Evolutionary conservation across 768 basidiomycete genomes (phyloP).

Genomic region (Leccinum rimulosum): DNA sequence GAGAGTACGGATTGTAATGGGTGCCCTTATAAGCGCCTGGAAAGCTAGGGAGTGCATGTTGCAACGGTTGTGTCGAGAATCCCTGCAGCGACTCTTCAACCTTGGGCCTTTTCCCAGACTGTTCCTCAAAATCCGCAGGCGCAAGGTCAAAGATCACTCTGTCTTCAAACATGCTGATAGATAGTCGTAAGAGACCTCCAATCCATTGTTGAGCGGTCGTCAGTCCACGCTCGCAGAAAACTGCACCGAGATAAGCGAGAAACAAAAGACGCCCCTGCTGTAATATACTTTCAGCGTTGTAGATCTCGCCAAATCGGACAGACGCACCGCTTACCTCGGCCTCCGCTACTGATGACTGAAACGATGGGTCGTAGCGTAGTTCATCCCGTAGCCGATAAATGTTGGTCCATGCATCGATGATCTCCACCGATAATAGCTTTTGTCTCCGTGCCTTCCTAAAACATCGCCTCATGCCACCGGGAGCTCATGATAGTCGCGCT

Average conservation of each 20-base stretch:
- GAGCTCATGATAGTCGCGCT: slow-evolving; percentile 26
- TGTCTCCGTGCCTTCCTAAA: slow-evolving; percentile 25
- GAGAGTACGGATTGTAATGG: slow-evolving; percentile 32
- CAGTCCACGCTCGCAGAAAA: slow-evolving; percentile 55
- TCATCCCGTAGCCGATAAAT: slow-evolving; percentile 37
- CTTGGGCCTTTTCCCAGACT: slow-evolving; percentile 30
- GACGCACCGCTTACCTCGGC: slow-evolving; percentile 38
- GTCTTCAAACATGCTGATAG: slow-evolving; percentile 19
- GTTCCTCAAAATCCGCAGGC: slow-evolving; percentile 27
- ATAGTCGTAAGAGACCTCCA: slow-evolving; percentile 35
- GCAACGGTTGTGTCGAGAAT: slow-evolving; percentile 27
- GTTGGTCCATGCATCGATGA: slow-evolving; percentile 37
- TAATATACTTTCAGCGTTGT: slow-evolving; percentile 16
- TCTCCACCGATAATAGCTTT: slow-evolving; percentile 30
- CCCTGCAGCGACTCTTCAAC: slow-evolving; percentile 32
- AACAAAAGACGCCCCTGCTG: slow-evolving; percentile 61
- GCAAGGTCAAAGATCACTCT: slow-evolving; percentile 14
- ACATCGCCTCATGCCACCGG: slow-evolving; percentile 22
- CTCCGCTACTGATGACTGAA: slow-evolving; percentile 25
- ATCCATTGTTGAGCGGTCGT: slow-evolving; percentile 57
- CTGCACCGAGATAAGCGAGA: slow-evolving; percentile 65
- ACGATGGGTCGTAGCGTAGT: slow-evolving; percentile 32
- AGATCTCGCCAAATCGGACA: slow-evolving; percentile 10
- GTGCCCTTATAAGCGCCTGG: slow-evolving; percentile 20
- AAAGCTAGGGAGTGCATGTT: slow-evolving; percentile 17